phyloP scores from a whole-genome alignment of 306 rosid species.

The Astragalus glycyphyllos region DNA sequence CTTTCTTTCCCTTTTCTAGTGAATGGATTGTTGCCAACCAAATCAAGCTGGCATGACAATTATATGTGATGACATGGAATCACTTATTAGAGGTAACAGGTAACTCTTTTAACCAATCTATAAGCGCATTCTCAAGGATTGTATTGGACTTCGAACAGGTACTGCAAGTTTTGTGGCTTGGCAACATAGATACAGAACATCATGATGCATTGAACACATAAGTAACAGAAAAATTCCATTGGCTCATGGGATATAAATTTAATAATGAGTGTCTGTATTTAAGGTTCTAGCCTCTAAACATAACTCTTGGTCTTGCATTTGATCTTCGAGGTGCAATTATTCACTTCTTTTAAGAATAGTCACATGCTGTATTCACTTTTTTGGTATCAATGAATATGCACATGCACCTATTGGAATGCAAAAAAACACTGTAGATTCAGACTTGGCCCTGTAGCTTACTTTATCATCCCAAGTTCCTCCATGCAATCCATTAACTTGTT shows the following conservation, averaged over 20 bases:
- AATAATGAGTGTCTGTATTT: constrained; percentile 17
- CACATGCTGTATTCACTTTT: constrained; percentile 22
- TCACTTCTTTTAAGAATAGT: constrained; percentile 3
- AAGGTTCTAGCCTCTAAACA: constrained; percentile 12
- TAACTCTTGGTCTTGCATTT: constrained; percentile 28
- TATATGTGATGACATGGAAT: constrained; percentile 20
- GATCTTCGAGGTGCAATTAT: constrained; percentile 13
- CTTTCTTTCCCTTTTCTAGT: background rate
- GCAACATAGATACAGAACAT: constrained; percentile 25
- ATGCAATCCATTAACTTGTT: constrained; percentile 73
- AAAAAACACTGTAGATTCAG: constrained; percentile 29
- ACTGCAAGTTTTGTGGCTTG: background rate
- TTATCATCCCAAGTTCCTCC: constrained; percentile 76
- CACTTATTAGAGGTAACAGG: background rate
- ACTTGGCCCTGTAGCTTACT: constrained; percentile 57
- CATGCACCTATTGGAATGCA: constrained; percentile 23
- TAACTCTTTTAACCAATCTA: constrained; percentile 16
- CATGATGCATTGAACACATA: constrained; percentile 29
- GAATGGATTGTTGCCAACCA: constrained; percentile 21
- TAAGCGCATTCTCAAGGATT: constrained; percentile 8
- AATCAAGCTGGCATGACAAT: constrained; percentile 23
- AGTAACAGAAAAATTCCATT: constrained; percentile 22
- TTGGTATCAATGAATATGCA: constrained; percentile 11
- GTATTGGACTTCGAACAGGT: constrained; percentile 30
- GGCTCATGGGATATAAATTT: constrained; percentile 12